Conservation (phyloP, 129 eudicot genomes). For the Escallonia herrerae region DNA sequence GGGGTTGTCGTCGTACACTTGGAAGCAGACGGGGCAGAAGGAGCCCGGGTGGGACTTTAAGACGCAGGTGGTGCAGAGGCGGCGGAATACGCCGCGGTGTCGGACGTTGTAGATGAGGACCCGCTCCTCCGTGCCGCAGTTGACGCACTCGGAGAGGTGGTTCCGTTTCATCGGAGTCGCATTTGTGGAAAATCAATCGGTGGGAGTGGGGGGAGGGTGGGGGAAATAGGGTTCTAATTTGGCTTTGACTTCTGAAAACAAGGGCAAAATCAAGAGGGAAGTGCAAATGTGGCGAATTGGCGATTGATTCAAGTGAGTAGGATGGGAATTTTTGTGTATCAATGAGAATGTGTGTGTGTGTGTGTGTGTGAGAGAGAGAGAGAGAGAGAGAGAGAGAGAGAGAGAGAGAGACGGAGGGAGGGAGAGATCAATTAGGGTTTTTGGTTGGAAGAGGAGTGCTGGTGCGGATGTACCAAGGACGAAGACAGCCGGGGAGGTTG, state of each 20-base stretch:
- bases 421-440: not conserved
- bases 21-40: constrained; percentile 30
- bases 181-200: not conserved
- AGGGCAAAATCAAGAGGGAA: not conserved
- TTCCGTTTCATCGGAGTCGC: not conserved
- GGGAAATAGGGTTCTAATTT: not conserved
- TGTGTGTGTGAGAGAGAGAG: not conserved
- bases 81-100: constrained; percentile 13
- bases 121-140: constrained; percentile 2
- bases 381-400: not conserved
- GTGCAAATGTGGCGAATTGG: not conserved
- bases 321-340: not conserved
- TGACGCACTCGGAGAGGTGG: not conserved
- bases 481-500: too few species aligned
- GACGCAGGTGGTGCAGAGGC: constrained; percentile 33
- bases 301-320: not conserved
- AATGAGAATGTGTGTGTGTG: too few species aligned
- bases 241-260: not conserved
- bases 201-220: not conserved
- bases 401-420: not conserved
- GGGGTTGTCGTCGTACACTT: constrained; percentile 2
- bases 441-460: too few species aligned
- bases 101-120: constrained; percentile 16
- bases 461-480: too few species aligned
- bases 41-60: constrained; percentile 14